Base-by-base conservation (phyloP, 768 basidiomycete genomes). In the Saitozyma podzolica region DNA sequence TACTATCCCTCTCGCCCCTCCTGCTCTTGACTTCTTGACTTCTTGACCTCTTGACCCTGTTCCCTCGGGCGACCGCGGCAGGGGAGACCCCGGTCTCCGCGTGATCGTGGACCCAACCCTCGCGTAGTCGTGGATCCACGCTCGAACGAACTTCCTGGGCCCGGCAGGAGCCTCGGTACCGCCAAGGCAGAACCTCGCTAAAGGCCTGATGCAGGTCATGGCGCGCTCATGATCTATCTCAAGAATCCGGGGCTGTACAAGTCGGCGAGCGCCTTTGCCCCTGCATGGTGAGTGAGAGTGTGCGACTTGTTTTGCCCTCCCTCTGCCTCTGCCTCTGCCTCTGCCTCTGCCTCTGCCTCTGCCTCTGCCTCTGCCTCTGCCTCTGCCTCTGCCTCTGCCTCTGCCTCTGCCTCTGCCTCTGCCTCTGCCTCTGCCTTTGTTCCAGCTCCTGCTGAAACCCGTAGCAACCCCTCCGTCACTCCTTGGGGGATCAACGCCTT, bases 401-500 rank as follows among this genome's bases (percentile, higher is more conserved):
- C 29, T 29, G 29, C 29, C 29, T 29, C 5, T 29, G 41, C 51
- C n/a, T 40, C 40, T 58, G 9, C 7, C n/a, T 13, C 17, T 17
- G 9, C 53, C 11, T 45, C 9, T 3, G n/a, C 47, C 41, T 41
- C 52, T 40, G 50, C 57, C 14, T 9, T 8, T 20, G 16, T 90
- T 1, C 87, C 91, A 58, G 45, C n/a, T 17, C n/a, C 45, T 11
- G 45, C 45, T 47, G 45, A 47, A 11, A 47, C 45, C 45, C 45
- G 45, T 47, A 83, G 87, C 55, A 97, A 97, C 80, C 93, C 95
- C 0, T 87, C 87, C 13, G 85, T 88, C 56, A 88, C 87, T 54
- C 88, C 89, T 1, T 97, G 95, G 95, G 95, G 95, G 20, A 83
- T 88, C 74, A 95, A 93, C 76, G 94, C 92, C 2, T 96, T 98